phyloP scores from a whole-genome alignment of 139 green algal genomes.

The Picochlorum sp. region DNA sequence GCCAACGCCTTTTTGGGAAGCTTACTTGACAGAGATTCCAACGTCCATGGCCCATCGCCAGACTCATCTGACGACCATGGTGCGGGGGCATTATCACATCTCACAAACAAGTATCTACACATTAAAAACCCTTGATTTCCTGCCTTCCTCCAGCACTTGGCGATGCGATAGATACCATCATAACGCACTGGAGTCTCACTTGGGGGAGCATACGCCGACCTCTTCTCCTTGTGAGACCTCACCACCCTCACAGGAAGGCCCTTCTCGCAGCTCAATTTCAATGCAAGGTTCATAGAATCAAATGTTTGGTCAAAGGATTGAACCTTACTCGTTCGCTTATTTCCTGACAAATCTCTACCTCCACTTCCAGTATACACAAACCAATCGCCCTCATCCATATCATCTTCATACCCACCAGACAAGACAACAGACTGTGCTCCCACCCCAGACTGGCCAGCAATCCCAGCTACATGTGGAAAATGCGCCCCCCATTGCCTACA shows the following conservation, averaged over 20 bases:
- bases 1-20: constrained; percentile 46
- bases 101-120: constrained; percentile 90
- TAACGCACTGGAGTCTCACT: constrained; percentile 71
- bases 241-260: constrained; percentile 88
- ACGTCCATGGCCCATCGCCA: background rate
- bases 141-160: constrained; percentile 73
- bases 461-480: constrained; percentile 93
- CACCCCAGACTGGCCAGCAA: constrained; percentile 74
- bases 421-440: constrained; percentile 74
- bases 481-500: constrained; percentile 93
- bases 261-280: constrained; percentile 69
- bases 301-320: constrained; percentile 83
- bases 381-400: constrained; percentile 87
- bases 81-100: constrained; percentile 86
- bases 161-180: constrained; percentile 91
- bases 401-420: constrained; percentile 82
- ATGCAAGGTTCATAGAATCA: constrained; percentile 78
- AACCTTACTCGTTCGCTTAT: constrained; percentile 93
- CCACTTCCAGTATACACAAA: constrained; percentile 92
- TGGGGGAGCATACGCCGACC: constrained; percentile 78
- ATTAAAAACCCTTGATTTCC: constrained; percentile 67
- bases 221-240: constrained; percentile 85
- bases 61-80: constrained; percentile 67
- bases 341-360: constrained; percentile 87
- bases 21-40: constrained; percentile 13